These are phyloP conservation scores for Solanum chacoense DNA, from an alignment of 305 asterid genomes.

Conservation along the genomic window DNA sequence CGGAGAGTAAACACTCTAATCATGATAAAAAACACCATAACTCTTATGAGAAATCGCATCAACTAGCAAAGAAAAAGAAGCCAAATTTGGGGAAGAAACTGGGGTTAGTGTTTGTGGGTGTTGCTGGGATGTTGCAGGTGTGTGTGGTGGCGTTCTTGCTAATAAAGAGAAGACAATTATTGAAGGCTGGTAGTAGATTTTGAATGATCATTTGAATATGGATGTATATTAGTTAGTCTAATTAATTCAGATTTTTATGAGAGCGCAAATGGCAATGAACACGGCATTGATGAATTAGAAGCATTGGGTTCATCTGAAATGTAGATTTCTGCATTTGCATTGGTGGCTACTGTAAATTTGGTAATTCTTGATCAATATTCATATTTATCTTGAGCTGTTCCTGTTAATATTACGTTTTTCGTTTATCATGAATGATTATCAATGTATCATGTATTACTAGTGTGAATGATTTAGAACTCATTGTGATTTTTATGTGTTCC, in stretches of 20 bases:
- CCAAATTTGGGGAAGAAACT: constrained; percentile 49
- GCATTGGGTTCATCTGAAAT: not conserved
- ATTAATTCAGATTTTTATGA: not conserved
- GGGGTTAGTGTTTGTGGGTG: constrained; percentile 53
- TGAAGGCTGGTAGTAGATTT: constrained; percentile 20
- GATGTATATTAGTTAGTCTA: not conserved
- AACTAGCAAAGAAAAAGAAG: constrained; percentile 5
- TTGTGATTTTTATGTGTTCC: not conserved
- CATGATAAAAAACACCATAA: not conserved
- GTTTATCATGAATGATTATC: not conserved
- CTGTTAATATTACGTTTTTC: not conserved
- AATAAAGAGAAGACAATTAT: constrained; percentile 45
- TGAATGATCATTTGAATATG: constrained; percentile 2
- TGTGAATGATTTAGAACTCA: not conserved
- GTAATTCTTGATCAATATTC: constrained; percentile 24
- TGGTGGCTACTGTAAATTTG: constrained; percentile 34
- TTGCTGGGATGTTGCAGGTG: constrained; percentile 47
- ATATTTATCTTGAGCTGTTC: not conserved
- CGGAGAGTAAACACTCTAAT: not conserved
- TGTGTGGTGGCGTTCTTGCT: constrained; percentile 49
- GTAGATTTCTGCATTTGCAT: constrained; percentile 21
- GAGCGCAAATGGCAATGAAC: not conserved
- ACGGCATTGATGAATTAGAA: not conserved
- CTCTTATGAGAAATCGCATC: constrained; percentile 4
- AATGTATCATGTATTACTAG: not conserved